phyloP scores from a whole-genome alignment of 2,329 filamentous ascomycete genomes.

The Zasmidium angulare region DNA sequence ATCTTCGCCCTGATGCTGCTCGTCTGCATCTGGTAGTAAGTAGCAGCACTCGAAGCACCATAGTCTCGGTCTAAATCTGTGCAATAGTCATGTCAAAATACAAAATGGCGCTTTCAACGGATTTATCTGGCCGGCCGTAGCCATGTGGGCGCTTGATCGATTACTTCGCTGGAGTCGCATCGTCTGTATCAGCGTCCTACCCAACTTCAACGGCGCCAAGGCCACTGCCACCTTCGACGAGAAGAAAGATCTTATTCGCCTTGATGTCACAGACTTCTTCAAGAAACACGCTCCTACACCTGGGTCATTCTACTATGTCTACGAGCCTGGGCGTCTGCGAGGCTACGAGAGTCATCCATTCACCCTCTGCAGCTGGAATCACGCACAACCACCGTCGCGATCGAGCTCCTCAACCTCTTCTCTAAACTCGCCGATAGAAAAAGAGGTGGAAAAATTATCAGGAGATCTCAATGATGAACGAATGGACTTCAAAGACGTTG shows the following conservation, averaged over 20 bases:
- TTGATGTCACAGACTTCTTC: conserved; percentile 44
- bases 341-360: conserved; percentile 56
- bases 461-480: background rate
- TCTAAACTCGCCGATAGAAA: background rate
- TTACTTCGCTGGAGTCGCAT: conserved; percentile 46
- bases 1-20: conserved; percentile 52
- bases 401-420: background rate
- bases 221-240: conserved; percentile 45
- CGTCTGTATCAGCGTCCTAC: conserved; percentile 44
- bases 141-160: conserved; percentile 54
- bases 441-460: background rate
- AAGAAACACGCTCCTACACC: conserved; percentile 34
- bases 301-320: conserved; percentile 53
- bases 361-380: conserved; percentile 38
- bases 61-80: conserved; percentile 27
- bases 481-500: background rate
- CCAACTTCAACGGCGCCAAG: conserved; percentile 25
- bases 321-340: conserved; percentile 43
- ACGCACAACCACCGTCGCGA: background rate
- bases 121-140: conserved; percentile 51
- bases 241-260: conserved; percentile 45
- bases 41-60: conserved; percentile 36
- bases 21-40: conserved; percentile 35
- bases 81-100: conserved; percentile 49
- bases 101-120: conserved; percentile 51